Conservation (phyloP, 225 moss, liverwort and hornwort species). For the Pleurozium schreberi region DNA sequence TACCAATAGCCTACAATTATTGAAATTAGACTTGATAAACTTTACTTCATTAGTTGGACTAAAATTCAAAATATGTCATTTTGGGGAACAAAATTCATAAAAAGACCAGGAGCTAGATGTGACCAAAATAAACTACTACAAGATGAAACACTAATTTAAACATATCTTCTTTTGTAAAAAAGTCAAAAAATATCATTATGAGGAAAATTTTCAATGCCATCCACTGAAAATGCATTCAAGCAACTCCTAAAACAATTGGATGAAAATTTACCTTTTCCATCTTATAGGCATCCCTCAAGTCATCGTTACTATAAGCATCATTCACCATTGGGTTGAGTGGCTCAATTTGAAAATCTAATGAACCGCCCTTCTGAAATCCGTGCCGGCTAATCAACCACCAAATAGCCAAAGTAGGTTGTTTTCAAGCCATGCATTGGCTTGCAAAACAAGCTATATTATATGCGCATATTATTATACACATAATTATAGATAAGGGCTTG, state of each 20-base stretch:
- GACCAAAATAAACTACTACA: background rate
- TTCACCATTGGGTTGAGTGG: too few relatives aligned
- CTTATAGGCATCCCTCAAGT: fast-evolving
- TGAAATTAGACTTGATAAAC: background rate
- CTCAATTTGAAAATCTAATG: background rate
- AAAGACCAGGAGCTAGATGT: too few relatives aligned
- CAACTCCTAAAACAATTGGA: too few relatives aligned
- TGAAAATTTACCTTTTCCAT: too few relatives aligned
- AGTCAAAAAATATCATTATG: too few relatives aligned
- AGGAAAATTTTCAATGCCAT: too few relatives aligned
- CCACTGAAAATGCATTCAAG: too few relatives aligned
- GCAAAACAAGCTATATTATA: too few relatives aligned
- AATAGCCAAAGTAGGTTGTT: fast-evolving
- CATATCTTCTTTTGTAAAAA: background rate
- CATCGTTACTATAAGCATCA: background rate
- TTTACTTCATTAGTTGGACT: background rate
- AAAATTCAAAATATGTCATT: background rate
- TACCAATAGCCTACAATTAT: background rate
- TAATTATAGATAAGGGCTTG: too few relatives aligned
- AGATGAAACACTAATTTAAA: background rate
- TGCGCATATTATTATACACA: too few relatives aligned
- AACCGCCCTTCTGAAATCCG: background rate
- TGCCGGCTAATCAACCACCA: background rate
- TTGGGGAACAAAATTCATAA: background rate
- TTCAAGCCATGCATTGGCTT: background rate